These are phyloP conservation scores for Westerdykella aurantiaca DNA, from an alignment of 2,329 filamentous ascomycete genomes.

Conservation along the genomic window DNA sequence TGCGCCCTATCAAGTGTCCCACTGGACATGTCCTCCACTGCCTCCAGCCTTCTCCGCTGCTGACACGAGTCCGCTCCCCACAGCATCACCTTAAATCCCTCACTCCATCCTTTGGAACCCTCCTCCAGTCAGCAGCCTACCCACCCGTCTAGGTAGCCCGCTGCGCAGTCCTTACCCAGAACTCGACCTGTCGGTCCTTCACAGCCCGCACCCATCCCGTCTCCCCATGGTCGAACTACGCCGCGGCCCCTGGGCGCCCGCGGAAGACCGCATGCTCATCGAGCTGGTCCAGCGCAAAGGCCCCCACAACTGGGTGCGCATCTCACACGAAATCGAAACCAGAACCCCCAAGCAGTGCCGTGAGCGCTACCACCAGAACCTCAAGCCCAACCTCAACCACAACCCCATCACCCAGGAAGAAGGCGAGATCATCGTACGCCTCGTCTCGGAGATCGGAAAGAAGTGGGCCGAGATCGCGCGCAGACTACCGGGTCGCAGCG, in stretches of 20 bases:
- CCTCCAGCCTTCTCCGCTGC: too few relatives aligned
- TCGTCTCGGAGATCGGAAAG: conserved; percentile 74
- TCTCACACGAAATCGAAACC: conserved; percentile 67
- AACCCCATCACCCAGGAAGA: conserved; percentile 77
- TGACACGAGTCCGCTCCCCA: neutral
- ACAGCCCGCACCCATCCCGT: neutral
- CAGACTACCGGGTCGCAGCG: conserved; percentile 73
- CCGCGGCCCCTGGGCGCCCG: conserved; percentile 76
- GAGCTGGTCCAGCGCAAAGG: conserved; percentile 66
- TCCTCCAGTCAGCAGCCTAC: neutral
- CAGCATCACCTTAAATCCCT: too few relatives aligned
- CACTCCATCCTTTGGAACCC: neutral
- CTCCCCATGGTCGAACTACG: conserved; percentile 51
- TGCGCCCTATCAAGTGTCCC: too few relatives aligned
- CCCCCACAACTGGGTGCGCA: conserved; percentile 83
- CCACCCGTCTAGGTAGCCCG: neutral
- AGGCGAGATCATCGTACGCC: conserved; percentile 64
- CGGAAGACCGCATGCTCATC: conserved; percentile 67
- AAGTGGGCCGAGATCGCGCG: conserved; percentile 91
- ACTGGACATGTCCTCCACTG: too few relatives aligned
- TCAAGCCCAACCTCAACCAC: conserved; percentile 73
- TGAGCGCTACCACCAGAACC: conserved; percentile 88
- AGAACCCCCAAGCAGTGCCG: conserved; percentile 91
- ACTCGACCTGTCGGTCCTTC: too few relatives aligned
- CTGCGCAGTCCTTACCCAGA: too few relatives aligned